A percentile compares a stretch with the other conserved stretches of the same genome.
phyloP scores from a whole-genome alignment of 352 stramenopile species.

The Phytophthora pisi region DNA sequence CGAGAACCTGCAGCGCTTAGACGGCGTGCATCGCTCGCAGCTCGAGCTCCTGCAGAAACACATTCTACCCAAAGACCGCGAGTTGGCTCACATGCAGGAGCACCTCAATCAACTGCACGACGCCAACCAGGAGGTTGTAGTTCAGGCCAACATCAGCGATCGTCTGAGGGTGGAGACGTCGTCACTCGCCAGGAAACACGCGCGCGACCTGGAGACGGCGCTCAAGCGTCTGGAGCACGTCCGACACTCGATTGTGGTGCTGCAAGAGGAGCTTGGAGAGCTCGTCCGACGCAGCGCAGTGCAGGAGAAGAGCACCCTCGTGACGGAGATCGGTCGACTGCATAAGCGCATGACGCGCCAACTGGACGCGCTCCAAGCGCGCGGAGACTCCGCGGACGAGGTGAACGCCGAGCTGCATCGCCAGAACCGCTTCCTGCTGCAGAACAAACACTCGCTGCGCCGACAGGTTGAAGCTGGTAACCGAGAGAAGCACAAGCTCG shows the following conservation, averaged over 20 bases:
- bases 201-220: conserved; percentile 39
- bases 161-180: conserved; percentile 55
- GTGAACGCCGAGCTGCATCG: conserved; percentile 73
- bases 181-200: conserved; percentile 48
- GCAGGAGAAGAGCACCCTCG: conserved; percentile 68
- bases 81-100: conserved; percentile 68
- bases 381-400: conserved; percentile 57
- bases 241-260: conserved; percentile 60
- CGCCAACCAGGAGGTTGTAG: conserved; percentile 71
- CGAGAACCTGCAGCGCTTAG: conserved; percentile 66
- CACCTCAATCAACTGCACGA: conserved; percentile 63
- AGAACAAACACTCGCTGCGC: conserved; percentile 76
- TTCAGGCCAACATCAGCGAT: conserved; percentile 75
- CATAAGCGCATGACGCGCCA: conserved; percentile 69
- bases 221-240: conserved; percentile 50
- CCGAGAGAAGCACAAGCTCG: conserved; percentile 77
- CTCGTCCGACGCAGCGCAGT: conserved; percentile 57
- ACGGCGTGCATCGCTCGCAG: conserved; percentile 76
- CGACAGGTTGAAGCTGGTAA: conserved; percentile 63
- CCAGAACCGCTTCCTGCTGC: conserved; percentile 75
- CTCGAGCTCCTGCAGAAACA: conserved; percentile 75
- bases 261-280: conserved; percentile 72
- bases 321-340: conserved; percentile 66
- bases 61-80: conserved; percentile 69
- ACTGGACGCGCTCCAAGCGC: conserved; percentile 54